Base-by-base conservation (phyloP, 352 stramenopile genomes). In the Globisporangium yorkense region DNA sequence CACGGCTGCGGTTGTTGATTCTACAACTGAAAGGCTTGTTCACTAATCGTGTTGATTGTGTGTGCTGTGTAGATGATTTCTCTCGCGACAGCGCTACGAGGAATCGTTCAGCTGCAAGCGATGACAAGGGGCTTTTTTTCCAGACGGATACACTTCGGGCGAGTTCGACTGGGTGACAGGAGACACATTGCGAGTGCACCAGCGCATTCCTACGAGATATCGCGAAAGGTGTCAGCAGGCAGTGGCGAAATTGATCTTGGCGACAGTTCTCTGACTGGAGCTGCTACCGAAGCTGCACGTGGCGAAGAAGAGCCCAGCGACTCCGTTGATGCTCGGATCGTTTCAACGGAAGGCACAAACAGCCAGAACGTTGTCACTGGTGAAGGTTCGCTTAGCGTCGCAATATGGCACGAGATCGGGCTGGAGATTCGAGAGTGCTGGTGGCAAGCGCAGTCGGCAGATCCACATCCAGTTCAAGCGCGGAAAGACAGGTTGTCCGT, bases 91-190 rank as follows among this genome's bases (percentile, higher is more conserved):
- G 67, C 64, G 8, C 44, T 71, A 18, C 35, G 52, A 40, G 64
- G 56, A 2, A 57, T 82, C 5, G 49, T 70, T 4, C 67, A 65
- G 35, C 49, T 87, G 0, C 76, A 87, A 57, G 63, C 60, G 35
- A n/a, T 65, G 27, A 49, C 69, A 9, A 66, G 74, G 18, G 74
- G 71, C 12, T 57, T 54, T 54, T 35, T 73, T 29, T 51, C 27
- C n/a, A 52, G 70, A 21, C 57, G 45, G 37, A 55, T 18, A n/a
- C 21, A 47, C n/a, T 7, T 13, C 20, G 24, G 5, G 6, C 44
- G 20, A 44, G 29, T 44, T 16, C 49, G 49, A 13, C 49, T 2
- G 2, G 15, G 6, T 10, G 50, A 55, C 50, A 6, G 5, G 39
- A 37, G 10, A 18, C 33, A 21, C 5, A 18, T 10, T 16, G n/a